Base-by-base conservation (phyloP, 345 rosid species). In the Erodium maritimum region DNA sequence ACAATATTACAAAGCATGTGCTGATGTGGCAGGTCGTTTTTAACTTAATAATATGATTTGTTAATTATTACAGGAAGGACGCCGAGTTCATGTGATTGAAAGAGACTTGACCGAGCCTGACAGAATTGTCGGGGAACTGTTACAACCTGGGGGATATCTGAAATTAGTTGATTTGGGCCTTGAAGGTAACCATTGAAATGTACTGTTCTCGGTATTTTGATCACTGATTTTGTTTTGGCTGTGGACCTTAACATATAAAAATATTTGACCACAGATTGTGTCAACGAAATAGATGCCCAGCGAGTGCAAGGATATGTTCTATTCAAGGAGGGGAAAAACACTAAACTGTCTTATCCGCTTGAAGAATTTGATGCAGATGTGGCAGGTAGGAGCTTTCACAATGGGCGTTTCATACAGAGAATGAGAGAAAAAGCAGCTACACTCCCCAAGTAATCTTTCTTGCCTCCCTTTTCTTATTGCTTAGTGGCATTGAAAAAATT, bases 101-200 rank as follows among this genome's bases (percentile, higher is more conserved):
- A 63, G 67, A 21, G 72, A 69, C 63, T 54, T 69, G 52, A 69
- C 63, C 7, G 64, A 69, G 33, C 72, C 72, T 23, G 67, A 69
- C 51, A 54, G 68, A 33, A 62, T 69, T 5, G 68, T 69, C 29
- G 74, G 80, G 14, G 80, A 76, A 60, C 48, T 69, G 54, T 59
- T 76, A 51, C 74, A 68, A 16, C 77, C 80, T 0, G 72, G 74
- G 50, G 80, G 80, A 13, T 72, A 66, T 53, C 62, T 76, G 29
- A 76, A 72, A 59, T 50, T 76, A n/a, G 62, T 63, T 22, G 76
- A 76, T 60, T 56, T 76, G 51, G 76, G 72, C 11, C 77, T 72
- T 54, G 65, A 76, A 65, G 74, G 74, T 72, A 61, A 59, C 55
- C 55, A 50, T n/a, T 53, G 20, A 19, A 54, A 21, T 51, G 17